These are phyloP conservation scores for Scheffersomyces titani DNA, from an alignment of 1,139 yeast species.

Conservation along the genomic window DNA sequence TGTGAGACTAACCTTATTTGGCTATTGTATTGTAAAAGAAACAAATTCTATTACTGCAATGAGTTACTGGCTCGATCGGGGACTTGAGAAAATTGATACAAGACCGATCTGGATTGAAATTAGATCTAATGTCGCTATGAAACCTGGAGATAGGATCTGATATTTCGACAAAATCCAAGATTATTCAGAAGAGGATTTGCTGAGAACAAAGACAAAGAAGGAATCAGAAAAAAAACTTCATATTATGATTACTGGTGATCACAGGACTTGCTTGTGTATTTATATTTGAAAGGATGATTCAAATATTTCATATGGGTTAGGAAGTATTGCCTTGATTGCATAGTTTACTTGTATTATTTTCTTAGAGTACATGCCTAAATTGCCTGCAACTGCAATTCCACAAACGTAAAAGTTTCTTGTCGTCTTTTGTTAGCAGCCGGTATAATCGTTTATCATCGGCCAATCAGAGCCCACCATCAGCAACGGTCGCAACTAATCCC, in stretches of 20 bases:
- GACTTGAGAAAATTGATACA: no score
- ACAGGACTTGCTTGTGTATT: not conserved
- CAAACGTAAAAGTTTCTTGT: not conserved
- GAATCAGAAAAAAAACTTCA: not conserved
- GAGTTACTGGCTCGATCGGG: not conserved
- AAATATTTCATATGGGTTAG: not conserved
- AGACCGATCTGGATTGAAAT: not conserved
- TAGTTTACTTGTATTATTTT: not conserved
- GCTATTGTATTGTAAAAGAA: not conserved
- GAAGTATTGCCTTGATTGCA: not conserved
- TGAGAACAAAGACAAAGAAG: not conserved
- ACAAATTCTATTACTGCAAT: not conserved
- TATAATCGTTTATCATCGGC: not conserved
- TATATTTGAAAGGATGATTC: not conserved
- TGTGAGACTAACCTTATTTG: not conserved
- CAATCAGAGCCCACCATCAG: not conserved
- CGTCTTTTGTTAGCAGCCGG: not conserved
- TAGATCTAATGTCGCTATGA: not conserved
- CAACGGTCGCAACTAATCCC: not conserved
- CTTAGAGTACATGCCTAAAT: not conserved
- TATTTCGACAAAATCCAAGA: no score
- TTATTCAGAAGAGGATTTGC: not conserved
- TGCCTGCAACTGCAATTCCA: not conserved
- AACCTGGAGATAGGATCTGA: not conserved
- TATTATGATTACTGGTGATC: not conserved